Conservation (phyloP, 2,329 filamentous ascomycete species). For the Fusarium ambrosium region DNA sequence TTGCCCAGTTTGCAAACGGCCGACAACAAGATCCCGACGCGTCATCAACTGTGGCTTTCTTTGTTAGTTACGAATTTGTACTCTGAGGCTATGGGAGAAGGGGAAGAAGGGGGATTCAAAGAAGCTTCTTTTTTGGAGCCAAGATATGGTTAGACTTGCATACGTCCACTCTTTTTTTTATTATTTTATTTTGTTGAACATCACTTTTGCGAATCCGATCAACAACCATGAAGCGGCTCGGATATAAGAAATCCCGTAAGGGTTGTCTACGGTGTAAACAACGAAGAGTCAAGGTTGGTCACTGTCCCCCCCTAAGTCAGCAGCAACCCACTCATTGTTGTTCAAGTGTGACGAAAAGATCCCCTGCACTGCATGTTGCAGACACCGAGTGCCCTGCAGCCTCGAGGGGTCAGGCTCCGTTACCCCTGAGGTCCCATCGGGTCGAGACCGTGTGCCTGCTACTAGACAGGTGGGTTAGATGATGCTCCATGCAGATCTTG, state of each 20-base stretch:
- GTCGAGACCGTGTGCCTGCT: neutral
- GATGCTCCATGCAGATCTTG: neutral
- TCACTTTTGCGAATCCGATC: no score
- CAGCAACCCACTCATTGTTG: neutral
- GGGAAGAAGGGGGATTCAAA: neutral
- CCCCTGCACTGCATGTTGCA: conserved; percentile 21
- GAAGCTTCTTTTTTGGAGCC: neutral
- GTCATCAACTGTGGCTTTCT: conserved; percentile 8
- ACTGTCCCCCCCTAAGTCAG: neutral
- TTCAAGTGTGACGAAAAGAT: conserved; percentile 27
- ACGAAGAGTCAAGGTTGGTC: conserved; percentile 20
- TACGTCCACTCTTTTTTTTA: neutral
- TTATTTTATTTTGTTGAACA: no score
- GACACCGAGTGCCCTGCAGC: conserved; percentile 24
- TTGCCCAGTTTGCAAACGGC: neutral
- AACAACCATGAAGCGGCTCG: conserved; percentile 17
- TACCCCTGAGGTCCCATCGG: neutral
- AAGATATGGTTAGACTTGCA: neutral
- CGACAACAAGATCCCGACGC: neutral
- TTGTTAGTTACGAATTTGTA: neutral
- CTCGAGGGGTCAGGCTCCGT: neutral
- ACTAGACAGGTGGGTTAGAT: conserved; percentile 6
- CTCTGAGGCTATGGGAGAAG: neutral
- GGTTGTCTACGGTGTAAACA: conserved; percentile 21
- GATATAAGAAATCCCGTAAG: conserved; percentile 20